Conservation (phyloP, 179 eudicot species). For the Camellia oleifera region DNA sequence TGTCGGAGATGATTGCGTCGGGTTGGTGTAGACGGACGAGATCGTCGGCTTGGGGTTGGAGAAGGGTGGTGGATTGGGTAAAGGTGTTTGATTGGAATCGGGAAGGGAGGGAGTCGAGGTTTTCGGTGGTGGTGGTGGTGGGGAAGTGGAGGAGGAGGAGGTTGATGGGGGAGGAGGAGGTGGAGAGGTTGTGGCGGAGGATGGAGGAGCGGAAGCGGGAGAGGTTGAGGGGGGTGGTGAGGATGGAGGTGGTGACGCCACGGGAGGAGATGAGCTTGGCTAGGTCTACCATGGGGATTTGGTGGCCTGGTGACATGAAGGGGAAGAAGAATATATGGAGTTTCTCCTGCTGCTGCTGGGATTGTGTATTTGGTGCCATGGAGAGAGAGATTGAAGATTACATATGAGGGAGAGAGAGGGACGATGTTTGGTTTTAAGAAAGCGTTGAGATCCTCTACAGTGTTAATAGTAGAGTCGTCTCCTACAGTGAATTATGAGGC, state of each 20-base stretch:
- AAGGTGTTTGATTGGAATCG: constrained; percentile 18
- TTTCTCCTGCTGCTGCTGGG: neutral
- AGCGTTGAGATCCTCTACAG: too few relatives aligned
- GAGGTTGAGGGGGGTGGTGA: constrained; percentile 42
- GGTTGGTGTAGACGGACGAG: constrained; percentile 29
- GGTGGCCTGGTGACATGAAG: constrained; percentile 45
- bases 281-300: constrained; percentile 46
- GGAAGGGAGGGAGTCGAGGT: constrained; percentile 43
- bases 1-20: constrained; percentile 40
- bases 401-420: too few relatives aligned
- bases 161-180: constrained; percentile 17
- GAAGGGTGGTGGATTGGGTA: constrained; percentile 19
- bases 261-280: constrained; percentile 34
- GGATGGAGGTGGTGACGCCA: constrained; percentile 25
- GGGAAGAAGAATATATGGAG: constrained; percentile 40
- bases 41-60: constrained; percentile 31
- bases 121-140: constrained; percentile 30
- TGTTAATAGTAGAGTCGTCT: too few relatives aligned
- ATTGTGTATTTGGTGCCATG: constrained; percentile 13
- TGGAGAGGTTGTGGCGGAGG: constrained; percentile 17
- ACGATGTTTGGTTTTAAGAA: too few relatives aligned
- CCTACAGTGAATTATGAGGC: too few relatives aligned
- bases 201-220: constrained; percentile 24
- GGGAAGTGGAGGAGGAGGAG: constrained; percentile 28
- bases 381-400: neutral